Evolutionary conservation across 768 basidiomycete species (phyloP), one percentile per base, ranked within the genome.

Genomic region (Phanerochaete carnosa): DNA sequence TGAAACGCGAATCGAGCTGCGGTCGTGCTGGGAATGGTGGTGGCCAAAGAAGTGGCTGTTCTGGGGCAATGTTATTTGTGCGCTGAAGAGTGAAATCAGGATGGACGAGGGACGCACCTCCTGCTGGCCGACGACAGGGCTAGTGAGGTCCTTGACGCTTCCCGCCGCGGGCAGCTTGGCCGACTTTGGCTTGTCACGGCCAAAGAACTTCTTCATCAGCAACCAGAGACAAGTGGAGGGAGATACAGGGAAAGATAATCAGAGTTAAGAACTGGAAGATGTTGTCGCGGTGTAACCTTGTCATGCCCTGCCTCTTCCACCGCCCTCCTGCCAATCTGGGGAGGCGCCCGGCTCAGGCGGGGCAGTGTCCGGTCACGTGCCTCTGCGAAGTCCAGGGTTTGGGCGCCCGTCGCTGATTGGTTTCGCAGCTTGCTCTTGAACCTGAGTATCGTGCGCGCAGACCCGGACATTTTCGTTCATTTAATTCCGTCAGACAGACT

Each of bases 141-240:
- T 50, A 63, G 65, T 62, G 71, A 76, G 62, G 68, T 76, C 61
- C 67, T 67, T 57, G 60, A 61, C 39, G 8, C 6, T 19, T 19
- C 60, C 54, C 66, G 64, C 55, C 68, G 49, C 62, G 70, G 22
- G 61, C 39, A 70, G 66, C 57, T 71, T 76, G 9, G 74, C 58
- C 28, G 68, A 59, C 69, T 79, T 83, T 58, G 68, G 64, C 66
- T 83, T 86, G 69, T 77, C 79, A 56, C 80, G 75, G 26, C 76
- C 75, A 60, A 88, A 87, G 45, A 88, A 72, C 74, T 80, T 86
- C 76, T 82, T 86, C 85, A 86, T 87, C n/a, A 19, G 8, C 39
- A 19, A 12, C 16, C 33, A 13, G 6, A 43, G 19, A 19, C 39
- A 19, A 4, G 39, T 43, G 11, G 11, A 4, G 4, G 8, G 19